phyloP scores from a whole-genome alignment of 2,329 filamentous ascomycete species.

The Leptographium galeiforme region DNA sequence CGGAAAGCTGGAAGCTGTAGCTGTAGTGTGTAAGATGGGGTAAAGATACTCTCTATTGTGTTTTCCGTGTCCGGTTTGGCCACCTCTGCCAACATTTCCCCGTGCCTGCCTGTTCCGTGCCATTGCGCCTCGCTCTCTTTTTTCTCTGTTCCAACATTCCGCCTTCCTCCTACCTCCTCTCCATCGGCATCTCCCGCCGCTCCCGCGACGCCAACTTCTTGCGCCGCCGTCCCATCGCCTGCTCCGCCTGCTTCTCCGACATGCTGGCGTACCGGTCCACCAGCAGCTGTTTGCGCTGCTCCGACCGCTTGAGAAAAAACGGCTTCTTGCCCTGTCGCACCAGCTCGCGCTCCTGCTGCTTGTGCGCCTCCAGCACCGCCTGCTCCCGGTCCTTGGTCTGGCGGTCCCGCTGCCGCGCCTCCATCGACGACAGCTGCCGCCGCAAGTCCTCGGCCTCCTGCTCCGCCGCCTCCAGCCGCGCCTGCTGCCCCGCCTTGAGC shows the following conservation, averaged over 20 bases:
- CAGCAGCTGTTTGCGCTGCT: constrained; percentile 77
- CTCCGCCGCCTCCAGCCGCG: constrained; percentile 4
- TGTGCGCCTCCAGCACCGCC: constrained; percentile 60
- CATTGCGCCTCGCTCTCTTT: background rate
- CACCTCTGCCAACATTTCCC: no score
- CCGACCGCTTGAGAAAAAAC: constrained; percentile 84
- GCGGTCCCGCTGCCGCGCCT: constrained; percentile 61
- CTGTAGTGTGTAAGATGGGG: no score
- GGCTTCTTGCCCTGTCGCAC: constrained; percentile 82
- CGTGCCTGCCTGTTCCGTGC: no score
- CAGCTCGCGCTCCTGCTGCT: constrained; percentile 68
- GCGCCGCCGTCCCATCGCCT: constrained; percentile 69
- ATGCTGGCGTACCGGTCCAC: constrained; percentile 68
- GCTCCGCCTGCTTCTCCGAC: constrained; percentile 75
- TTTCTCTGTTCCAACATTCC: background rate
- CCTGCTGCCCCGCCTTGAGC: background rate
- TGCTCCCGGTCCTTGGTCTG: constrained; percentile 56
- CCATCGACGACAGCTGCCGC: constrained; percentile 61
- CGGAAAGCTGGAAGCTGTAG: no score
- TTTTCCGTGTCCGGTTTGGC: no score
- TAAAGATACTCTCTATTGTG: no score
- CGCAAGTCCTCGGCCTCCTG: constrained; percentile 55
- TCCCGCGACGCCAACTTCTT: constrained; percentile 86
- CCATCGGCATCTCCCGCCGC: constrained; percentile 57
- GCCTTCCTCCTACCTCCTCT: constrained; percentile 12